These are phyloP conservation scores for Fulvia fulva DNA, from an alignment of 2,329 filamentous ascomycete species.

Conservation along the genomic window DNA sequence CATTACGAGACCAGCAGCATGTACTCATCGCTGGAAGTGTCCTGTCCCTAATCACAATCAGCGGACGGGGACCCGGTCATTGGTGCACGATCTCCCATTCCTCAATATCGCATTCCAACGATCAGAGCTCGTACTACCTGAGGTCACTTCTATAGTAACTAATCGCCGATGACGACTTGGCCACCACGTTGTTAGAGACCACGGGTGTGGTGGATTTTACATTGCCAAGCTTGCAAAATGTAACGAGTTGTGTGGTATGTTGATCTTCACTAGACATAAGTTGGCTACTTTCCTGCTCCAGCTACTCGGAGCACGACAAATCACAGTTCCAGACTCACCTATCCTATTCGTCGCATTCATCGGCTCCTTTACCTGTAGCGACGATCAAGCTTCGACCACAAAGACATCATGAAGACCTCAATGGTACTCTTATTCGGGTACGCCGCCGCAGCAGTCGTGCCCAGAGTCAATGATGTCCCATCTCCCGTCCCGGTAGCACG, in stretches of 20 bases:
- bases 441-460: not conserved
- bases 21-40: not conserved
- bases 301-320: not conserved
- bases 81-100: conserved; percentile 6
- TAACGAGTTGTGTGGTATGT: not conserved
- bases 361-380: not conserved
- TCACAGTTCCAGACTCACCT: not conserved
- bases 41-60: not conserved
- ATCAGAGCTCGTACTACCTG: not conserved
- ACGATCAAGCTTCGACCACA: not conserved
- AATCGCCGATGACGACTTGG: not conserved
- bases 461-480: not conserved
- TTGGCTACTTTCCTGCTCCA: not conserved
- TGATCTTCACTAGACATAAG: not conserved
- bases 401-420: not conserved
- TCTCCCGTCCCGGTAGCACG: not conserved
- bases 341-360: not conserved
- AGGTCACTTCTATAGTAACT: not conserved
- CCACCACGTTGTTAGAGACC: not conserved
- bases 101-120: conserved; percentile 1
- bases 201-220: not conserved
- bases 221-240: not conserved
- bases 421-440: not conserved
- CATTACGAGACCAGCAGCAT: not conserved
- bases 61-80: conserved; percentile 5